phyloP scores from a whole-genome alignment of 2,329 filamentous ascomycete species.

The Aspergillus chevalieri region DNA sequence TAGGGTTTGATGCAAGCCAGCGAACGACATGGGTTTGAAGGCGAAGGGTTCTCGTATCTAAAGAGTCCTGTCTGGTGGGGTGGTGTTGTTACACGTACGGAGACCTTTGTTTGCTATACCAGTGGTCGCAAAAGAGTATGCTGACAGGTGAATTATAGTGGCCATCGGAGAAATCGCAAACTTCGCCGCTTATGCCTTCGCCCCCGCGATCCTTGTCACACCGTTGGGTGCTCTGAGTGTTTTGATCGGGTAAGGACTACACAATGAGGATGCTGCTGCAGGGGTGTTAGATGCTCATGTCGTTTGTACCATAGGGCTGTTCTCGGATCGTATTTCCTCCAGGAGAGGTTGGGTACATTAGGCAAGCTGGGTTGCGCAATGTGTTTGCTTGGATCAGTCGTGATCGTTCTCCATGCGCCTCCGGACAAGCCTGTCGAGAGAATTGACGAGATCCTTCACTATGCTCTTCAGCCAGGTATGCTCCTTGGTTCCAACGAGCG shows the following conservation, averaged over 20 bases:
- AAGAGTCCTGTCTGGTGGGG: slow-evolving; percentile 97
- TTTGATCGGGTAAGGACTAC: slow-evolving; percentile 62
- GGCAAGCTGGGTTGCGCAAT: slow-evolving; percentile 94
- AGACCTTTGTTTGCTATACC: slow-evolving; percentile 7
- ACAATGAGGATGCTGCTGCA: not conserved
- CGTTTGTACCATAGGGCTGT: slow-evolving; percentile 58
- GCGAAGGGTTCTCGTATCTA: slow-evolving; percentile 90
- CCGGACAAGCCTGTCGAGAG: slow-evolving; percentile 86
- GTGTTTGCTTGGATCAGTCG: slow-evolving; percentile 90
- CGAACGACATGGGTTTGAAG: slow-evolving; percentile 89
- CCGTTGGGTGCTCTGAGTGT: slow-evolving; percentile 90
- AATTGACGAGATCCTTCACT: slow-evolving; percentile 84
- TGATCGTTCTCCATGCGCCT: slow-evolving; percentile 95
- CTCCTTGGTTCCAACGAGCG: slow-evolving; percentile 1
- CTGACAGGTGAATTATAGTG: slow-evolving; percentile 51
- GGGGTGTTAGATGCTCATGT: slow-evolving; percentile 2
- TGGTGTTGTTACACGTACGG: slow-evolving; percentile 73
- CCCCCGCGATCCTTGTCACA: slow-evolving; percentile 95
- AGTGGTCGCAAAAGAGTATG: slow-evolving; percentile 1
- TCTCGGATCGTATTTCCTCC: slow-evolving; percentile 86
- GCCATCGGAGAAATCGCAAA: slow-evolving; percentile 91
- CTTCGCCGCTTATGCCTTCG: slow-evolving; percentile 96
- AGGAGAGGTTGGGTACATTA: slow-evolving; percentile 81
- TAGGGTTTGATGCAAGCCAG: slow-evolving; percentile 86
- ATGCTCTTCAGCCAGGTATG: slow-evolving; percentile 84